Base-by-base conservation (phyloP, 139 green algal genomes). In the Tetratostichococcus sp. region DNA sequence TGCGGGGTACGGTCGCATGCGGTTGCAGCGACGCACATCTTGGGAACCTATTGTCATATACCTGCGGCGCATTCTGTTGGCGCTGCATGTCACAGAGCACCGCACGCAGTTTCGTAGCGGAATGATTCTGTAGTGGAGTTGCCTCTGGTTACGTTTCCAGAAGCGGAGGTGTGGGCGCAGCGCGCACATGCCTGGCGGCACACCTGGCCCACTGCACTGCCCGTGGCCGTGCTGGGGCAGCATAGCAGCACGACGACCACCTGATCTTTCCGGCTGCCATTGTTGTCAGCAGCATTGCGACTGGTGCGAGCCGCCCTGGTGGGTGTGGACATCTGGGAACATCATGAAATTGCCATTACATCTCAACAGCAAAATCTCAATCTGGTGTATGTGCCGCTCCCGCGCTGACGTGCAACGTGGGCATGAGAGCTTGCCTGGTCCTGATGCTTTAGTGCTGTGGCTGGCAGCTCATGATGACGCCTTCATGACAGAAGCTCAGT, bases 351-450 rank as follows among this genome's bases (percentile, higher is more conserved):
- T n/a, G n/a, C n/a, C n/a, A n/a, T n/a, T n/a, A n/a, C n/a, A n/a
- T n/a, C n/a, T n/a, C n/a, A n/a, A n/a, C 65, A 93, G 33, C 93
- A 98, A 78, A 94, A 98, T 77, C 76, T 87, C 65, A 97, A 97
- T 78, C 35, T 65, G 26, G 35, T 42, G 35, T 77, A 21, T 80
- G 79, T 81, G 89, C 84, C 83, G 19, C 81, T n/a, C n/a, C n/a
- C n/a, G n/a, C n/a, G n/a, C n/a, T n/a, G n/a, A n/a, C n/a, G 73
- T 95, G 95, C 69, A 88, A 95, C 43, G 81, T 95, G 17, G 86
- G 89, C 1, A 0, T 91, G 34, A n/a, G n/a, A n/a, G n/a, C n/a
- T n/a, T n/a, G n/a, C n/a, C n/a, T n/a, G 80, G 82, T 3, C 75
- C 86, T 17, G 67, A 43, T 25, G 87, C 79, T 71, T 72, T 93